Evolutionary conservation across 345 rosid species (phyloP), one percentile per base, ranked within the genome.

Genomic region (Psidium friedrichsthalianum): DNA sequence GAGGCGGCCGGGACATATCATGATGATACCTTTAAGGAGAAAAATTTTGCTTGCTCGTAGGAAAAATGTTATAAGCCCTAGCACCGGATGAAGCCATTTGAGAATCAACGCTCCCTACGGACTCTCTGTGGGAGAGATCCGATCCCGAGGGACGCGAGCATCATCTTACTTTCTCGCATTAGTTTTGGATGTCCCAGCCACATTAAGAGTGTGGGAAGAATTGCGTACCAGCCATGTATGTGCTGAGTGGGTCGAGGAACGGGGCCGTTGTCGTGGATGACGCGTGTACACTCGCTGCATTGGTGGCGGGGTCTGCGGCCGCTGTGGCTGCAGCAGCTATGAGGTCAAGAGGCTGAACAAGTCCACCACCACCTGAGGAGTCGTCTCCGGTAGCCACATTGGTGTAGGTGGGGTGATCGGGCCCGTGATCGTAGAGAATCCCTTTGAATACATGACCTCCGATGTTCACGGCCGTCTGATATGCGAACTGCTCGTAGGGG

Each of bases 361-460:
- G 80, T 10, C 42, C 88, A 9, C 86, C 86, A 24, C 84, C 88
- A 6, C 87, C 86, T 1, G 27, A 18, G 86, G 86, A 88, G 36
- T 32, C 44, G 24, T 64, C 78, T 32, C 44, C 22, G 3, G 44
- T 18, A 32, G 24, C 44, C 24, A 64, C 78, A 64, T 32, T 32
- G 44, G 76, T 36, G 78, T 18, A 36, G 78, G 24, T 69, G 78
- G 47, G 47, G 13, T 69, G 78, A 36, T 90, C 90, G 20, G 91
- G 93, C 40, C 93, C 93, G 24, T 88, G 92, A 87, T 91, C 93
- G 29, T 91, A 91, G 52, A 91, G 92, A 85, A 91, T 90, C 83
- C 93, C 93, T 83, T 80, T 88, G 86, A 91, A 91, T 15, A 91
- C 59, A 57, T 88, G 93, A n/a, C 93, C 92, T 7, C 91, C 90